Evolutionary conservation across 495 filamentous ascomycete genomes (phyloP), one percentile per base, ranked within the genome.

Genomic region (Podospora pseudocomata): DNA sequence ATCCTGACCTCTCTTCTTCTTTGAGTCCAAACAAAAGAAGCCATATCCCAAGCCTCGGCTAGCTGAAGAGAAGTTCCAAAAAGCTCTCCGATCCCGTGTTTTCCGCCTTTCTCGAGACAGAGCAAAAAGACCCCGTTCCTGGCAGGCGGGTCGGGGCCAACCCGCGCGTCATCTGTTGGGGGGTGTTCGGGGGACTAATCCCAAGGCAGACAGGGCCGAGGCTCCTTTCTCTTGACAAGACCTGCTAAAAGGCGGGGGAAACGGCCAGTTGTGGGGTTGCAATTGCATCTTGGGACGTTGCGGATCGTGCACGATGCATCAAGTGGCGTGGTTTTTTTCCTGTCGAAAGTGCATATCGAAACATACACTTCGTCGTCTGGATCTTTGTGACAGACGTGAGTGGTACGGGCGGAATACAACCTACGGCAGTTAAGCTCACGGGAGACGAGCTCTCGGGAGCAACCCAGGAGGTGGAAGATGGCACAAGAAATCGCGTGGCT

Each of bases 241-340:
- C 20, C 20, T 61, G 53, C 20, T 34, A 53, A 68, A 63, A 64
- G 44, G 64, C 64, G 64, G 68, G 64, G 68, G 62, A 62, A n/a
- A 39, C 28, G 23, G 39, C n/a, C 19, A 32, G 39, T 49, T 49
- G 39, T 49, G 39, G 39, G 39, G 39, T 49, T 49, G 39, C 39
- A 49, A 49, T 49, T 49, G 39, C 39, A 16, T 32, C 30, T 49
- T 67, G 28, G 28, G 32, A 49, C 54, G 54, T 65, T 9, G 11
- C n/a, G 18, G 6, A 57, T 28, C 65, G 65, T 16, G 39, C 39
- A 1, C 1, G 7, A 49, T 49, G 39, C 39, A 49, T 49, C 39
- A 49, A 49, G 39, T 49, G 39, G 39, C 39, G 39, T 18, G 39
- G 7, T 49, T 18, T 49, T 49, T 49, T 49, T 49, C 39, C 39